Conservation (phyloP, 345 rosid species). For the Hibiscus tridactylites region DNA sequence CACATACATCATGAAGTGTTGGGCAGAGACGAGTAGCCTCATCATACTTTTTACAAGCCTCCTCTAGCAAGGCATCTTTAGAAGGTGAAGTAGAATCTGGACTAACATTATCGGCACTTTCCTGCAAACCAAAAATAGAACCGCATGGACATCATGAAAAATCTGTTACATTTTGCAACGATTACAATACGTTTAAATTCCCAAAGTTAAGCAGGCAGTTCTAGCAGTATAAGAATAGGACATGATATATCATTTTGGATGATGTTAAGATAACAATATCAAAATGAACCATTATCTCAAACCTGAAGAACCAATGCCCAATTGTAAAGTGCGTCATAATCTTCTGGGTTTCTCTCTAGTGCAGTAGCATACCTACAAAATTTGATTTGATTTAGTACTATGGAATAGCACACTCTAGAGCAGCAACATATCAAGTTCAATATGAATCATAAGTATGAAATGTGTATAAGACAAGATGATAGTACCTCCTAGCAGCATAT, state of each 20-base stretch:
- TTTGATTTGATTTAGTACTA: conserved; percentile 8
- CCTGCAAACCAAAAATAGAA: conserved; percentile 46
- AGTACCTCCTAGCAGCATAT: conserved; percentile 95
- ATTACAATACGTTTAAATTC: background rate
- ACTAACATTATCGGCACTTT: conserved; percentile 92
- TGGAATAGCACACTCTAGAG: background rate
- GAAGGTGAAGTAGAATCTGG: conserved; percentile 90
- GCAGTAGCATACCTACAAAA: conserved; percentile 81
- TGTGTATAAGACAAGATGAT: background rate
- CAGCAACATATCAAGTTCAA: background rate
- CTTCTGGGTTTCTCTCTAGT: conserved; percentile 81
- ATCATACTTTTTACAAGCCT: conserved; percentile 93
- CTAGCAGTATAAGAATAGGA: background rate
- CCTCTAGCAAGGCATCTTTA: conserved; percentile 92
- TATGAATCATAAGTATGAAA: background rate
- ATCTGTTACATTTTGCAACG: background rate
- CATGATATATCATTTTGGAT: background rate
- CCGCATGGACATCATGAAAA: background rate
- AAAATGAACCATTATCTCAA: conserved; percentile 7
- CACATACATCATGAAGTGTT: conserved; percentile 85
- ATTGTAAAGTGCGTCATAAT: conserved; percentile 91
- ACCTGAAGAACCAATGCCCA: conserved; percentile 99
- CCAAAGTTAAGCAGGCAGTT: background rate
- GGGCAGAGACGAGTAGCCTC: conserved; percentile 93
- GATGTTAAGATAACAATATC: background rate